These are phyloP conservation scores for Xylariaceae sp. DNA, from an alignment of 2,329 filamentous ascomycete genomes.

Conservation along the genomic window DNA sequence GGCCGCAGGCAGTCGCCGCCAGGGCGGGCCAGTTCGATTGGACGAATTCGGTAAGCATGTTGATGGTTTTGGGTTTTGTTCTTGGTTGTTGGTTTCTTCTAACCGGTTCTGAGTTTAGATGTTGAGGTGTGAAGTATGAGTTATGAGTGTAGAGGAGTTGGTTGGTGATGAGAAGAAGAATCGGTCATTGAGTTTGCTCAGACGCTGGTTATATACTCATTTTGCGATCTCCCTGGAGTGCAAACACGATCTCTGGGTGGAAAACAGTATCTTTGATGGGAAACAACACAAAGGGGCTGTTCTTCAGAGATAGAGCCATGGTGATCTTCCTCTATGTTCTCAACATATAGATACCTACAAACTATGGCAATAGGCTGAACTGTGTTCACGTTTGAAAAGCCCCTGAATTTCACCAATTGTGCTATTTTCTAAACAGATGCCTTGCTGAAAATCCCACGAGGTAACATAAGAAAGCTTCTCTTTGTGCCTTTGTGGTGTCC, in stretches of 20 bases:
- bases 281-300: too few species aligned
- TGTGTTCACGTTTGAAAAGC: not conserved
- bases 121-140: not conserved
- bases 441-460: not conserved
- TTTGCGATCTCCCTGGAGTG: not conserved
- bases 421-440: not conserved
- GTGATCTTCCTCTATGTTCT: not conserved
- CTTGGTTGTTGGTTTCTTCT: not conserved
- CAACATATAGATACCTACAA: not conserved
- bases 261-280: not conserved
- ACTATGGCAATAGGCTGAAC: not conserved
- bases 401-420: too few species aligned
- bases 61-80: not conserved
- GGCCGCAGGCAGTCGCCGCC: not conserved
- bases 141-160: not conserved
- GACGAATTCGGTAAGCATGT: constrained; percentile 14
- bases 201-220: not conserved
- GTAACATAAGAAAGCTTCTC: not conserved
- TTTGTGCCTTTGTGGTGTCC: not conserved
- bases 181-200: not conserved
- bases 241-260: not conserved
- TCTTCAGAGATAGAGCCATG: not conserved
- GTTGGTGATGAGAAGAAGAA: not conserved
- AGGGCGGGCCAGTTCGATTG: not conserved
- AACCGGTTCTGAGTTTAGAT: too few species aligned